Base-by-base conservation (phyloP, 805 yeast species). In the Teunomyces atbi region DNA sequence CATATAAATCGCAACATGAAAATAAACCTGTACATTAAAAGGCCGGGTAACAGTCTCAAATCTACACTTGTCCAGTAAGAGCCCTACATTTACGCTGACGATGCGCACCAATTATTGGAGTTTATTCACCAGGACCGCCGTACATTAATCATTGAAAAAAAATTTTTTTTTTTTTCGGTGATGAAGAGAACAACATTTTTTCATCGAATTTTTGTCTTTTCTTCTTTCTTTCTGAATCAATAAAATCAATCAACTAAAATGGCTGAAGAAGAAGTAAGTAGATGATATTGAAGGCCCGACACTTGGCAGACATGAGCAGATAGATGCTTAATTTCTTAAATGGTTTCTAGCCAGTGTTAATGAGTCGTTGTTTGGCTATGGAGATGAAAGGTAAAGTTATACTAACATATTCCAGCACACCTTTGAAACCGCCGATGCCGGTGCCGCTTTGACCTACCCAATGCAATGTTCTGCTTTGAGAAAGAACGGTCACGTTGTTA, bases 391-490 rank as follows among this genome's bases (percentile, higher is more conserved):
- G 34, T 13, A 13, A 15, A 13, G 13, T 3, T 19, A n/a, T 62
- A 62, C 68, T 63, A 64, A 62, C 68, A 44, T 18, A 41, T 33
- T 56, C 13, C 60, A 88, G 90, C 97, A 90, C 84, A 81, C 83
- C 77, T 92, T 92, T 79, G 97, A 91, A 79, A 82, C 91, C 82
- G 98, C 87, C 73, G 94, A 89, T 76, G 98, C 99, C 69, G 98
- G 97, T 78, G 91, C 98, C 78, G 92, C 99, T 73, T 74, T 83
- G 69, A 92, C 97, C 74, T 92, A 72, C 96, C 99, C 99, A 84
- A 79, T 85, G 83, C 99, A 92, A 85, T 92, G 99, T 87, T 94
- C 98, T 69, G 97, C 99, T 62, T 89, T 94, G 78, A 91, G 99
- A 85, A 94, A 94, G 95, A 87, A 83, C 83, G 99, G 99, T 71